Percentiles rank a stretch among this genome's conserved stretches.
Evolutionary conservation across 176 grass and related monocot species (phyloP).

Genomic region (Themeda triandra): DNA sequence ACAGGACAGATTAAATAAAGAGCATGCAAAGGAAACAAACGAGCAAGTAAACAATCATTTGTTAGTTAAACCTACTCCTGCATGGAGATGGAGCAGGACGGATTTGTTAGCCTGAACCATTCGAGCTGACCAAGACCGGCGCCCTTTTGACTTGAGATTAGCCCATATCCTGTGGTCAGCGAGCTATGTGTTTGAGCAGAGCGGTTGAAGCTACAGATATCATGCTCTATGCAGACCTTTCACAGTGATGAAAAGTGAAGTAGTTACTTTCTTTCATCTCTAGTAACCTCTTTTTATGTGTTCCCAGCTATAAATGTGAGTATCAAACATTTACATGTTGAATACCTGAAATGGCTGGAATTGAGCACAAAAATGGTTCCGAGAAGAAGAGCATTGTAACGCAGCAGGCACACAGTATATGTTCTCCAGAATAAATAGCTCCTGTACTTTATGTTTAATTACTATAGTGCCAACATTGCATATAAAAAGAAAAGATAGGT

Average conservation of each 20-base stretch:
- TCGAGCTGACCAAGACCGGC: not conserved
- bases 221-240: not conserved
- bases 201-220: slow-evolving; percentile 29
- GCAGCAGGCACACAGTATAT: not conserved
- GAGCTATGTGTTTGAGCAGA: slow-evolving; percentile 33
- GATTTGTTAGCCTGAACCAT: slow-evolving; percentile 28
- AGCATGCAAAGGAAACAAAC: not conserved
- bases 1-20: not conserved
- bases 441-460: not conserved
- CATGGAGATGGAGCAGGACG: slow-evolving; percentile 34
- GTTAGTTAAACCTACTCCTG: slow-evolving; percentile 22
- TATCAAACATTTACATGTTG: not conserved
- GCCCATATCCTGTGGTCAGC: slow-evolving; percentile 2
- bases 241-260: not conserved
- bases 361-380: not conserved
- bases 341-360: not conserved
- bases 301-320: not conserved
- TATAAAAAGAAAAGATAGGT: not conserved
- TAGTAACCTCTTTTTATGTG: not conserved
- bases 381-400: not conserved
- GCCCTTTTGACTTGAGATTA: slow-evolving; percentile 5
- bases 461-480: not conserved
- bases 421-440: slow-evolving; percentile 6
- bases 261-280: not conserved
- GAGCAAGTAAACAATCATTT: not conserved